These are phyloP conservation scores for Dipodascopsis tothii DNA, from an alignment of 805 yeast species.

Conservation along the genomic window DNA sequence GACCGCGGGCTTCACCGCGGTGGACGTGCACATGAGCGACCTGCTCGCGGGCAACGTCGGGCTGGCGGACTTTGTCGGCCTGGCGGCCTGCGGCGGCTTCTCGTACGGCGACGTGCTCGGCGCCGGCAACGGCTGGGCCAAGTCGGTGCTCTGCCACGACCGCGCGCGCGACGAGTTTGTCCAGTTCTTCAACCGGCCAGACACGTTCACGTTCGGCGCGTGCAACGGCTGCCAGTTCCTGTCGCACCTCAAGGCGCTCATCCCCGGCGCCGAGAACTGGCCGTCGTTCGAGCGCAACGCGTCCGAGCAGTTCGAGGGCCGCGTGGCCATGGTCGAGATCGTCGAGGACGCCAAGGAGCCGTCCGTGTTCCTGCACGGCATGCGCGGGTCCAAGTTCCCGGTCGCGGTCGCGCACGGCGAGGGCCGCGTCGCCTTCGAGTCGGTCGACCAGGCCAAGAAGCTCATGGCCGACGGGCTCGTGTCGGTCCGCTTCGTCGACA, in stretches of 20 bases:
- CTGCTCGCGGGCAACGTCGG: conserved; percentile 63
- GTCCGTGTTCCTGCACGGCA: conserved; percentile 71
- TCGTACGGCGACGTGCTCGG: conserved; percentile 98
- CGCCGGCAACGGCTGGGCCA: conserved; percentile 99
- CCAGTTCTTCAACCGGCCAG: conserved; percentile 75
- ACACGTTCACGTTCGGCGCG: conserved; percentile 95
- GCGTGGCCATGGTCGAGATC: conserved; percentile 83
- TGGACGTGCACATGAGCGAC: conserved; percentile 96
- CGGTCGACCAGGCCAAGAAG: conserved; percentile 38
- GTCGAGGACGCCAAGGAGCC: conserved; percentile 42
- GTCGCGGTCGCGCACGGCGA: conserved; percentile 99
- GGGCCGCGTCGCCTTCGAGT: conserved; percentile 74
- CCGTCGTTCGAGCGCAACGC: conserved; percentile 86
- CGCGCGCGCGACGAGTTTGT: conserved; percentile 67
- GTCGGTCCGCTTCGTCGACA: conserved; percentile 78
- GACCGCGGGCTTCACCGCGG: conserved; percentile 88
- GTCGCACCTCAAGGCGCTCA: conserved; percentile 72
- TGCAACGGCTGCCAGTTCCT: conserved; percentile 98
- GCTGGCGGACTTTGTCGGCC: conserved; percentile 75
- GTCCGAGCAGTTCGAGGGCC: conserved; percentile 94
- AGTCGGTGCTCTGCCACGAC: conserved; percentile 80
- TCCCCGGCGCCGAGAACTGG: conserved; percentile 94
- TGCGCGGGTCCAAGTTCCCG: conserved; percentile 91
- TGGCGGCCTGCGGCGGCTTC: conserved; percentile 99
- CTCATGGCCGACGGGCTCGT: conserved; percentile 47